phyloP scores from a whole-genome alignment of 148 eudicot genomes.

The Vaccinium vitisidaea region DNA sequence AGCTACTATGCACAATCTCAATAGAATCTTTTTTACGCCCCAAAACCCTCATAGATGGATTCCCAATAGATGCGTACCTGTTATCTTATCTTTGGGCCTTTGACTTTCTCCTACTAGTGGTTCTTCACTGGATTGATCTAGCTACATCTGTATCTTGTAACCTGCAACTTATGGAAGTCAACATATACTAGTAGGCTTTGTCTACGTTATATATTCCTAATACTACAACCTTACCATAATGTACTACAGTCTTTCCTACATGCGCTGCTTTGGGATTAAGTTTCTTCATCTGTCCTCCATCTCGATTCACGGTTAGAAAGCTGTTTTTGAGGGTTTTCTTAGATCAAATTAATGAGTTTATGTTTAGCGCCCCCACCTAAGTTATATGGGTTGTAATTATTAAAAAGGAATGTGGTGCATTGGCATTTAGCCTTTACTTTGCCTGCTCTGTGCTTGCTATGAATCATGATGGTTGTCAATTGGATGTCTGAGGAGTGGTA shows the following conservation, averaged over 20 bases:
- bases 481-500: constrained; percentile 1
- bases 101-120: neutral
- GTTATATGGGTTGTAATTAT: neutral
- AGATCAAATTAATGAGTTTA: neutral
- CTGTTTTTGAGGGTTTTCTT: neutral
- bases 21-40: neutral
- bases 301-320: neutral
- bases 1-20: neutral
- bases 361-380: neutral
- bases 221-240: neutral
- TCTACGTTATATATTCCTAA: neutral
- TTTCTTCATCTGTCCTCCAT: constrained; percentile 4
- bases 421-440: neutral
- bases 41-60: neutral
- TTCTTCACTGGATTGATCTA: neutral
- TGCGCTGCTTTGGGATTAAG: neutral
- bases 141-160: neutral
- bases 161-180: constrained; percentile 4
- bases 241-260: neutral
- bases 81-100: neutral
- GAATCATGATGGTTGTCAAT: neutral
- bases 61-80: neutral
- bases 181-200: neutral
- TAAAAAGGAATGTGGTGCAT: neutral
- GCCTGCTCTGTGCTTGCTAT: neutral